Evolutionary conservation across 768 basidiomycete species (phyloP).

Genomic region (Psilocybe cubensis): DNA sequence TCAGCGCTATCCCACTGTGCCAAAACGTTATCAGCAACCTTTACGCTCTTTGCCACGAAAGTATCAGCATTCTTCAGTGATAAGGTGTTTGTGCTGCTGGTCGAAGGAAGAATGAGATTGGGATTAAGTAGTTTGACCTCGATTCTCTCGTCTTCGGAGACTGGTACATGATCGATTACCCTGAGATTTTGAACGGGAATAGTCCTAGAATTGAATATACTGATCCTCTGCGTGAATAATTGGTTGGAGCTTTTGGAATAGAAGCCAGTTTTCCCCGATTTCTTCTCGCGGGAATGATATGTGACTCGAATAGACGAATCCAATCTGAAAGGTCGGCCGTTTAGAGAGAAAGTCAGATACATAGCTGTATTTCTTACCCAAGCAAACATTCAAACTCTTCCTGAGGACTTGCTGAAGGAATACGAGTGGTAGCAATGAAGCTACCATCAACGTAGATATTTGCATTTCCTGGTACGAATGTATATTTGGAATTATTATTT

Average conservation of each 20-base stretch:
- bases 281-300: conserved; percentile 40
- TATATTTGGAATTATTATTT: conserved; percentile 41
- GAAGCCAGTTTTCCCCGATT: conserved; percentile 34
- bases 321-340: conserved; percentile 24
- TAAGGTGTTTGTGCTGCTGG: not conserved
- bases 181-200: conserved; percentile 28
- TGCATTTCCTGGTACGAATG: conserved; percentile 36
- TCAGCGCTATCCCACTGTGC: conserved; percentile 44
- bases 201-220: conserved; percentile 38
- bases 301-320: conserved; percentile 42
- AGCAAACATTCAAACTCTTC: conserved; percentile 36
- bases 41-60: conserved; percentile 18
- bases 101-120: conserved; percentile 16
- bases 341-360: not conserved
- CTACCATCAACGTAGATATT: conserved; percentile 46
- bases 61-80: too few relatives aligned
- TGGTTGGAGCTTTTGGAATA: conserved; percentile 34
- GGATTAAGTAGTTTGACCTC: conserved; percentile 44
- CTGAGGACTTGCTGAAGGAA: conserved; percentile 38
- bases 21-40: conserved; percentile 27
- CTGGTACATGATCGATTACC: conserved; percentile 39
- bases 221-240: conserved; percentile 38
- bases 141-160: conserved; percentile 41
- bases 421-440: conserved; percentile 38
- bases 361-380: conserved; percentile 18